phyloP scores from a whole-genome alignment of 371 early-diverging fungal species.

The Gilbertella persicaria region DNA sequence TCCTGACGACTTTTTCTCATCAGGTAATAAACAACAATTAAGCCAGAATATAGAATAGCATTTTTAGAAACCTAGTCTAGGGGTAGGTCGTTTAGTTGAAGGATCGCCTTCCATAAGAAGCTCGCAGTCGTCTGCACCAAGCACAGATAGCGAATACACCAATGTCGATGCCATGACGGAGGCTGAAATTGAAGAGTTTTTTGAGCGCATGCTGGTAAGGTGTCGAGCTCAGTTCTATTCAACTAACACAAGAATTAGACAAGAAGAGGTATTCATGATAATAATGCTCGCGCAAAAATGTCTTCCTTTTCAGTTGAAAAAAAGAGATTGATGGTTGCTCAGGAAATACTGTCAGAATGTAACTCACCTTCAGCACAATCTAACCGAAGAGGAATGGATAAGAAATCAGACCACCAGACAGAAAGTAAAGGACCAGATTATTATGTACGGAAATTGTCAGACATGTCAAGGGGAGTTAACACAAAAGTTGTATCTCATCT shows the following conservation, averaged over 20 bases:
- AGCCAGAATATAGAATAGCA: background rate
- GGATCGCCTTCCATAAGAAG: constrained; percentile 23
- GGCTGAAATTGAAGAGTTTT: constrained; percentile 42
- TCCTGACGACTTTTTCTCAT: constrained; percentile 22
- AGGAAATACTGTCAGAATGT: constrained; percentile 49
- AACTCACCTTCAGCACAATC: constrained; percentile 11
- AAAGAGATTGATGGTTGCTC: constrained; percentile 52
- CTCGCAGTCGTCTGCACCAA: constrained; percentile 35
- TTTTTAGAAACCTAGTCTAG: constrained; percentile 18
- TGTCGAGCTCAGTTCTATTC: background rate
- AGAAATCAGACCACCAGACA: constrained; percentile 32
- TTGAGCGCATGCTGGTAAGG: constrained; percentile 52
- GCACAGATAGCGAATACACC: constrained; percentile 27
- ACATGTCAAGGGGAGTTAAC: constrained; percentile 56
- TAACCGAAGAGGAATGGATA: constrained; percentile 35
- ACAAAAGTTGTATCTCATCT: constrained; percentile 59
- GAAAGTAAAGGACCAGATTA: constrained; percentile 65
- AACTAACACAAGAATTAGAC: constrained; percentile 19
- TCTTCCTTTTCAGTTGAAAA: constrained; percentile 47
- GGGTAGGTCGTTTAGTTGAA: constrained; percentile 23
- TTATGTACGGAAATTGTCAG: constrained; percentile 58
- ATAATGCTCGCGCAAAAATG: constrained; percentile 39
- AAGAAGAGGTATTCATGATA: constrained; percentile 49
- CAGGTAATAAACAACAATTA: constrained; percentile 7
- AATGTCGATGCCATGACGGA: constrained; percentile 22